These are phyloP conservation scores for Meira miltonrushii DNA, from an alignment of 1,284 basidiomycete species.

Conservation along the genomic window DNA sequence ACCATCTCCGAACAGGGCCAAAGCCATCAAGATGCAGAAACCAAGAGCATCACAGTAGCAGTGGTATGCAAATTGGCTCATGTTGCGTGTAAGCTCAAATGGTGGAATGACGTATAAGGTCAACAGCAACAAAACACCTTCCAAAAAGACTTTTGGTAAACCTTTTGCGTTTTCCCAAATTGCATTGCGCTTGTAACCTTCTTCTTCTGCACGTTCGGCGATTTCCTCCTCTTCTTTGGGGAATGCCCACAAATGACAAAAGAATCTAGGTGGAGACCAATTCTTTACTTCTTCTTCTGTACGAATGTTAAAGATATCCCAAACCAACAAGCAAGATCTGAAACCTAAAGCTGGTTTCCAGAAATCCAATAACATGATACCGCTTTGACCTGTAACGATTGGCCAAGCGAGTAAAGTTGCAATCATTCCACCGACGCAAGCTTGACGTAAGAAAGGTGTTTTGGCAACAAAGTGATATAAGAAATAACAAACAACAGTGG, in stretches of 20 bases:
- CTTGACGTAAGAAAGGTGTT: slow-evolving; percentile 25
- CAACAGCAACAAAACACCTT: slow-evolving; percentile 27
- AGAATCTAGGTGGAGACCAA: slow-evolving; percentile 38
- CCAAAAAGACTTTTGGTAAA: slow-evolving; percentile 33
- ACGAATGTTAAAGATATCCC: slow-evolving; percentile 50
- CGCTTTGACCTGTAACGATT: slow-evolving; percentile 30
- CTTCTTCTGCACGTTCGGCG: slow-evolving; percentile 27
- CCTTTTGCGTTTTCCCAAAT: slow-evolving; percentile 38
- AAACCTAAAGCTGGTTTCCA: slow-evolving; percentile 49
- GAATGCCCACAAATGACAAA: slow-evolving; percentile 50
- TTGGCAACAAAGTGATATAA: slow-evolving; percentile 36
- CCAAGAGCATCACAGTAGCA: slow-evolving; percentile 40
- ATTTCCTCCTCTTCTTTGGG: slow-evolving; percentile 34
- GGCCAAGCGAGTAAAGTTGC: slow-evolving; percentile 37
- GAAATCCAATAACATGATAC: slow-evolving; percentile 46
- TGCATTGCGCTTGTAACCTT: slow-evolving; percentile 33
- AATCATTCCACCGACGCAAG: slow-evolving; percentile 30
- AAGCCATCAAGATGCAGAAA: slow-evolving; percentile 36
- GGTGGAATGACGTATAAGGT: slow-evolving; percentile 46
- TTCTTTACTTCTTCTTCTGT: slow-evolving; percentile 33
- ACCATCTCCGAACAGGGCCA: slow-evolving; percentile 42
- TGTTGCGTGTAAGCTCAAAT: slow-evolving; percentile 28
- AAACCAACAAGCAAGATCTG: slow-evolving; percentile 38
- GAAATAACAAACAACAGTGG: slow-evolving; percentile 31
- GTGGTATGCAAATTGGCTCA: slow-evolving; percentile 42